Percentiles rank a stretch among this genome's conserved stretches.
These are phyloP conservation scores for Diplodia scrobiculata DNA, from an alignment of 2,329 filamentous ascomycete genomes.

Conservation along the genomic window DNA sequence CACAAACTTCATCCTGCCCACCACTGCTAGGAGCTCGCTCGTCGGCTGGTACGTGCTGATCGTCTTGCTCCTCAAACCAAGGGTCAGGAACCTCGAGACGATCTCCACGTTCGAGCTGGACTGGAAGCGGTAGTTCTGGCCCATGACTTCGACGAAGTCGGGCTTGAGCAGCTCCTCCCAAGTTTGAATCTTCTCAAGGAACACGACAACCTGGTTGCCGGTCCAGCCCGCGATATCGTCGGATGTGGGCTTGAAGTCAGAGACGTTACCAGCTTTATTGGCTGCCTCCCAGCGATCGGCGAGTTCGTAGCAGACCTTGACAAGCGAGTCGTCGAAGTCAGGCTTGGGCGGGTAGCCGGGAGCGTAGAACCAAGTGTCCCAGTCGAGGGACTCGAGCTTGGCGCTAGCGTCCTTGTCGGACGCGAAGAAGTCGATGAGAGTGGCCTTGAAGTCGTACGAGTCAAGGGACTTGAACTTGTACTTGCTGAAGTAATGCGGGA, in stretches of 20 bases:
- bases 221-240: conserved; percentile 73
- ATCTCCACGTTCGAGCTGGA: conserved; percentile 85
- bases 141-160: conserved; percentile 70
- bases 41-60: conserved; percentile 68
- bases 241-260: conserved; percentile 60
- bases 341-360: conserved; percentile 89
- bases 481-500: conserved; percentile 87
- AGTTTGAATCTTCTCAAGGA: conserved; percentile 76
- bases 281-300: conserved; percentile 76
- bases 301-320: conserved; percentile 80
- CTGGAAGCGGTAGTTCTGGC: conserved; percentile 70
- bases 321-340: conserved; percentile 83
- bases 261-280: conserved; percentile 34
- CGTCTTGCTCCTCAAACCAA: conserved; percentile 76
- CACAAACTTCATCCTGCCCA: conserved; percentile 97
- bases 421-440: conserved; percentile 81
- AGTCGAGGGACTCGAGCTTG: conserved; percentile 75
- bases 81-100: conserved; percentile 73
- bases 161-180: conserved; percentile 65
- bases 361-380: conserved; percentile 86
- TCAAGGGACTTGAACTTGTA: conserved; percentile 87
- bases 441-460: conserved; percentile 90
- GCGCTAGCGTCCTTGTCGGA: conserved; percentile 62
- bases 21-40: conserved; percentile 72
- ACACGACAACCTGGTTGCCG: conserved; percentile 87